A percentile compares a stretch with the other conserved stretches of the same genome.
Conservation (phyloP, 345 rosid species). For the Eucalyptus cloeziana region DNA sequence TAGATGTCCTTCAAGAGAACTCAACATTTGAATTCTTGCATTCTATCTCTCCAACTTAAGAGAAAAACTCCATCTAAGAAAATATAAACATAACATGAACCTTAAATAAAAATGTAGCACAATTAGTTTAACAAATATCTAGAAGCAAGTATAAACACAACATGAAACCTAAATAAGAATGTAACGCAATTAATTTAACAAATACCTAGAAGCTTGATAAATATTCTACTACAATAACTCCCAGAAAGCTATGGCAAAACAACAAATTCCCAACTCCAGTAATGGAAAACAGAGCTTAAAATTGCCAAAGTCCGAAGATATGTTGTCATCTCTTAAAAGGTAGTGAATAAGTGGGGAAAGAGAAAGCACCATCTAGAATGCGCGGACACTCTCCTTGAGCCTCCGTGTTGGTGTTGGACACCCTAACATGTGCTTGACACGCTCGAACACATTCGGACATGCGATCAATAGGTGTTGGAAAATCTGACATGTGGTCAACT, state of each 20-base stretch:
- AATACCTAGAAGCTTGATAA: background rate
- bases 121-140: background rate
- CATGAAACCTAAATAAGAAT: background rate
- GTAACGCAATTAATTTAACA: background rate
- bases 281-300: background rate
- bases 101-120: background rate
- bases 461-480: no score
- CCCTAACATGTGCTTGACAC: no score
- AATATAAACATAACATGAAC: background rate
- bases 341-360: background rate
- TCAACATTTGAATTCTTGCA: background rate
- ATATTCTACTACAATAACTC: background rate
- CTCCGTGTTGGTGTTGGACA: no score
- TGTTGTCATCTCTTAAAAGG: background rate
- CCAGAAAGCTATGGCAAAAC: background rate
- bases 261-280: background rate
- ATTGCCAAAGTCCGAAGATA: background rate
- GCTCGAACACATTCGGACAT: no score
- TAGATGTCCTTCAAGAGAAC: background rate
- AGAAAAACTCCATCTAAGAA: background rate
- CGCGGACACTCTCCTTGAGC: no score
- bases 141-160: background rate
- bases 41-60: background rate
- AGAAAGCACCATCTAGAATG: background rate
- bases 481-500: no score